Base-by-base conservation (phyloP, 2,329 filamentous ascomycete genomes). In the Pyrenophora graminea region DNA sequence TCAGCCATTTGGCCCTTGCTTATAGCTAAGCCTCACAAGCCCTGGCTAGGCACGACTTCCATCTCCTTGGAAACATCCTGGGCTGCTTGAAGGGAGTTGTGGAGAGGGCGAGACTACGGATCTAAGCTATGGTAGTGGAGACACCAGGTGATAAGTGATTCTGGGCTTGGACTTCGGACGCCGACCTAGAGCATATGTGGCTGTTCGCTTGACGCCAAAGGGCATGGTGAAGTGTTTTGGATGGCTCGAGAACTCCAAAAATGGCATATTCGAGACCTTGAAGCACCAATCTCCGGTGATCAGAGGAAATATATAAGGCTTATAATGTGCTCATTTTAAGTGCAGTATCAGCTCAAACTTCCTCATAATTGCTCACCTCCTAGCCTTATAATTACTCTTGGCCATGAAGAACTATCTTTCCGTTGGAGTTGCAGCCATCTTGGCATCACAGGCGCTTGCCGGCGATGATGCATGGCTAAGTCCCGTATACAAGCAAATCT, bases 401-500 rank as follows among this genome's bases (percentile, higher is more conserved):
- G 59, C 23, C 19, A 64, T 64, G 61, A 56, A 46, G 27, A 51
- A 30, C 15, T 57, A 56, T 34, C 30, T 59, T 39, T 48, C 51
- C 15, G 31, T 61, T 39, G 51, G 46, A 34, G 19, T 54, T 33
- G 46, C 48, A n/a, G 58, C 57, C 19, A 33, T 61, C 15, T 42
- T 62, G 27, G 57, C 51, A 38, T 53, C 46, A 10, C 53, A 56
- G 18, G 55, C 51, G 25, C 36, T 62, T 15, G 63, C 61, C 21
- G 59, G 56, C 19, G 63, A 66, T 37, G 38, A 57, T 32, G 33
- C 64, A 9, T 68, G 64, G 64, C 34, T 65, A 21, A 69, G 66
- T 33, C 72, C 73, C 1, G 67, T 64, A 9, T 76, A 75, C 53
- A 61, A 64, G 18, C 56, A 67, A 47, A 67, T 76, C 31, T 76